Conservation (phyloP, 1,284 basidiomycete species). For the Abortiporus biennis region DNA sequence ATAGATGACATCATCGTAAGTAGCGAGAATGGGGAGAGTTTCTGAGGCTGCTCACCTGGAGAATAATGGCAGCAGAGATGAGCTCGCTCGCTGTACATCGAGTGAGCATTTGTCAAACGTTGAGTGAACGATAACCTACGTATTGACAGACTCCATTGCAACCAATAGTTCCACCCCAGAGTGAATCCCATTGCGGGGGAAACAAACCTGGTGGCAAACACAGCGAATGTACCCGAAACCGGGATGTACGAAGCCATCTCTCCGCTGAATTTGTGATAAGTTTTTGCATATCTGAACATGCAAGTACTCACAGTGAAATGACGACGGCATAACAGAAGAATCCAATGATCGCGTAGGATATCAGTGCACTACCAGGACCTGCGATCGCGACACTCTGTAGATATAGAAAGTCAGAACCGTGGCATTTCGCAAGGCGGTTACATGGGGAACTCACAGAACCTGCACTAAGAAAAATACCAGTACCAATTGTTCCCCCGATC, state of each 20-base stretch:
- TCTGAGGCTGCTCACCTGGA: constrained; percentile 26
- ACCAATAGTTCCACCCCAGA: constrained; percentile 45
- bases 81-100: constrained; percentile 32
- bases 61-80: constrained; percentile 35
- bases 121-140: constrained; percentile 26
- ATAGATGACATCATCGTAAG: constrained; percentile 10
- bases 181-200: constrained; percentile 25
- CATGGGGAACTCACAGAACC: constrained; percentile 32
- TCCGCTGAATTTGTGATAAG: constrained; percentile 24
- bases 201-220: constrained; percentile 32
- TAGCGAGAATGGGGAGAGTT: not conserved
- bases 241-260: constrained; percentile 50
- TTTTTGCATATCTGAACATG: not conserved
- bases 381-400: constrained; percentile 33
- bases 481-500: constrained; percentile 44
- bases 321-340: constrained; percentile 50
- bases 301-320: constrained; percentile 34
- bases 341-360: constrained; percentile 44
- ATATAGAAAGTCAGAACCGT: not conserved
- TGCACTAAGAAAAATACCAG: constrained; percentile 49
- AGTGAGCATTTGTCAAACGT: not conserved
- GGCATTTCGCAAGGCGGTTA: not conserved
- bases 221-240: constrained; percentile 46
- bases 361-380: constrained; percentile 42
- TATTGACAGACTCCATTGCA: constrained; percentile 42